These are phyloP conservation scores for Cercophora scortea DNA, from an alignment of 495 filamentous ascomycete genomes.

Conservation along the genomic window DNA sequence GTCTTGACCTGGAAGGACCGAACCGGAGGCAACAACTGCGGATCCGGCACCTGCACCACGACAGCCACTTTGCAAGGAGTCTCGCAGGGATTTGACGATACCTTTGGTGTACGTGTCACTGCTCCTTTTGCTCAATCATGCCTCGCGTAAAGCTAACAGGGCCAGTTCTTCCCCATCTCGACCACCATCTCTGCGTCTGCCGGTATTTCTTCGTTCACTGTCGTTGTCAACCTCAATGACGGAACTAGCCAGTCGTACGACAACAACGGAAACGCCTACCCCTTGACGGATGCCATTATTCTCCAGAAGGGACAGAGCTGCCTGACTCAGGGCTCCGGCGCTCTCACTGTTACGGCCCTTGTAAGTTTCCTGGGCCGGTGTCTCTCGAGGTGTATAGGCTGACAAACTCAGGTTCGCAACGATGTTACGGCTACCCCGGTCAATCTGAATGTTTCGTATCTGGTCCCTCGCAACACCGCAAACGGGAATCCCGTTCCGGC, in stretches of 20 bases:
- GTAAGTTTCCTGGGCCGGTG: constrained; percentile 11
- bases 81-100: constrained; percentile 50
- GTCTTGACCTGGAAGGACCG: constrained; percentile 84
- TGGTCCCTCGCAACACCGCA: constrained; percentile 31
- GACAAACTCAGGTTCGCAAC: constrained; percentile 37
- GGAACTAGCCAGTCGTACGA: constrained; percentile 32
- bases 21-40: constrained; percentile 80
- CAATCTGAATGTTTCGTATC: constrained; percentile 39
- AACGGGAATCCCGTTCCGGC: constrained; percentile 40
- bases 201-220: constrained; percentile 41
- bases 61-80: constrained; percentile 37
- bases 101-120: constrained; percentile 37
- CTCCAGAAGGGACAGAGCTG: constrained; percentile 41
- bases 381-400: not conserved
- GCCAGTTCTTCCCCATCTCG: constrained; percentile 37
- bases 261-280: constrained; percentile 42
- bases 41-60: constrained; percentile 34
- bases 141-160: constrained; percentile 5
- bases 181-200: constrained; percentile 24
- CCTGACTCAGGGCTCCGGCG: constrained; percentile 30
- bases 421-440: constrained; percentile 33
- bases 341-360: constrained; percentile 33
- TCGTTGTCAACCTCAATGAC: constrained; percentile 32
- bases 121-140: not conserved
- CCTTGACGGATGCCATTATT: constrained; percentile 33